Conservation (phyloP, 768 basidiomycete species). For the Coprinopsis sp. region DNA sequence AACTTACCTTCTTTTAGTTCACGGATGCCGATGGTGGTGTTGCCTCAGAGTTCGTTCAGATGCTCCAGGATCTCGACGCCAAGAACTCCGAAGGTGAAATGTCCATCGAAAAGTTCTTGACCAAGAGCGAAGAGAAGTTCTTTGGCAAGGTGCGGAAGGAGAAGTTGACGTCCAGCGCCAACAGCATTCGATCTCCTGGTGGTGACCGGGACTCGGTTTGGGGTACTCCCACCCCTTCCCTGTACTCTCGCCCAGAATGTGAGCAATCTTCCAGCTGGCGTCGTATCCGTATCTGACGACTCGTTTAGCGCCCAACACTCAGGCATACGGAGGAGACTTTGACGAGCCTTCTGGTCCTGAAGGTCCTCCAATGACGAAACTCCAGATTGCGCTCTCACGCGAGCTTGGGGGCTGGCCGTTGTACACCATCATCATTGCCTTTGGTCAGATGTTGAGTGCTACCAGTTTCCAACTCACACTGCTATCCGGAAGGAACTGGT, state of each 20-base stretch:
- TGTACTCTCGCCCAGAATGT: conserved; percentile 76
- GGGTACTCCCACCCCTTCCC: conserved; percentile 64
- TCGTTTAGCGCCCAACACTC: conserved; percentile 45
- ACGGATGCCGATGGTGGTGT: conserved; percentile 93
- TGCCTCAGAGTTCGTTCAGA: conserved; percentile 83
- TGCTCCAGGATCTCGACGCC: conserved; percentile 68
- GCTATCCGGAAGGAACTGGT: conserved; percentile 81
- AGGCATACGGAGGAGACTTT: conserved; percentile 43
- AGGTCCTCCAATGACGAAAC: conserved; percentile 69
- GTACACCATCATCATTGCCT: conserved; percentile 83
- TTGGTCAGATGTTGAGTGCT: conserved; percentile 87
- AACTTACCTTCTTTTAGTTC: conserved; percentile 48
- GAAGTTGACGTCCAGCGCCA: conserved; percentile 70
- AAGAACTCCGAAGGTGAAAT: conserved; percentile 90
- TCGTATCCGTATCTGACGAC: background rate
- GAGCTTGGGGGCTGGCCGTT: conserved; percentile 85
- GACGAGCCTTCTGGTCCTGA: conserved; percentile 53
- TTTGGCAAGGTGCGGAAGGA: conserved; percentile 88
- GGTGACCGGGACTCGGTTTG: conserved; percentile 81
- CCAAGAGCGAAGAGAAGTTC: conserved; percentile 91
- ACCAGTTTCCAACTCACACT: conserved; percentile 95
- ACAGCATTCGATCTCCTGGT: conserved; percentile 71
- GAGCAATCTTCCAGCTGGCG: conserved; percentile 28
- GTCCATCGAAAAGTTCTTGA: conserved; percentile 86
- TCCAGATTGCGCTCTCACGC: conserved; percentile 81